phyloP scores from a whole-genome alignment of 2,329 filamentous ascomycete genomes.

The Dendrostoma leiphaemia region DNA sequence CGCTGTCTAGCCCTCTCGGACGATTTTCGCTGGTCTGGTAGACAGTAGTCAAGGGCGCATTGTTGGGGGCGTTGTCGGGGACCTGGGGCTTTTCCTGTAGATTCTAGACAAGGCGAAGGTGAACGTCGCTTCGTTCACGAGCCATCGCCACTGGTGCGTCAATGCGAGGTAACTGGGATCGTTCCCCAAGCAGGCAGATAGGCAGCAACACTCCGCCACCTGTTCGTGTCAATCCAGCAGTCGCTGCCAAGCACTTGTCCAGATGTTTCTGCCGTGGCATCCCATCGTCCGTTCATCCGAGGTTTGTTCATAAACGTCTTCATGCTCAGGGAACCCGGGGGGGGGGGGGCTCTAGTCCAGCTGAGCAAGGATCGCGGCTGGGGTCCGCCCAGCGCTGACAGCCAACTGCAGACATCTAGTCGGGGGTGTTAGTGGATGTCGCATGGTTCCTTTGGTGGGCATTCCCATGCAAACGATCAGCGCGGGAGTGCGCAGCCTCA shows the following conservation, averaged over 20 bases:
- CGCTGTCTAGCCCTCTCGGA: not conserved
- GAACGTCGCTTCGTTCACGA: not conserved
- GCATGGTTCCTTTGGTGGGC: not conserved
- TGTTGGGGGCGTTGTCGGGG: not conserved
- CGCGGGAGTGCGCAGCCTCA: not conserved
- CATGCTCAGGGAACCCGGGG: not conserved
- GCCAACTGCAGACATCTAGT: too few species aligned
- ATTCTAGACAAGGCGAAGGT: not conserved
- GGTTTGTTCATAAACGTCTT: not conserved
- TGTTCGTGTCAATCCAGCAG: not conserved
- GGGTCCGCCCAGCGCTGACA: not conserved
- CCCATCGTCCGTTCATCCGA: not conserved
- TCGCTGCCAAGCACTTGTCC: too few species aligned
- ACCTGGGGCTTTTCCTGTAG: not conserved
- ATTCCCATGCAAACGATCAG: not conserved
- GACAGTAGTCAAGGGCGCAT: not conserved
- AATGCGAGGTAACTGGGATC: too few species aligned
- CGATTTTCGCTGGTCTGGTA: not conserved
- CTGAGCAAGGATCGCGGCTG: constrained; percentile 1
- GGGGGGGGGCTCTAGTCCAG: too few species aligned
- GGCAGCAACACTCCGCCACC: not conserved
- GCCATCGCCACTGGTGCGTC: not conserved
- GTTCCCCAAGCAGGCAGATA: too few species aligned
- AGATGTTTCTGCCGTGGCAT: too few species aligned
- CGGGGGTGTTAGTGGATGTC: not conserved